These are phyloP conservation scores for Fusarium sp. DNA, from an alignment of 2,329 filamentous ascomycete species.

Conservation along the genomic window DNA sequence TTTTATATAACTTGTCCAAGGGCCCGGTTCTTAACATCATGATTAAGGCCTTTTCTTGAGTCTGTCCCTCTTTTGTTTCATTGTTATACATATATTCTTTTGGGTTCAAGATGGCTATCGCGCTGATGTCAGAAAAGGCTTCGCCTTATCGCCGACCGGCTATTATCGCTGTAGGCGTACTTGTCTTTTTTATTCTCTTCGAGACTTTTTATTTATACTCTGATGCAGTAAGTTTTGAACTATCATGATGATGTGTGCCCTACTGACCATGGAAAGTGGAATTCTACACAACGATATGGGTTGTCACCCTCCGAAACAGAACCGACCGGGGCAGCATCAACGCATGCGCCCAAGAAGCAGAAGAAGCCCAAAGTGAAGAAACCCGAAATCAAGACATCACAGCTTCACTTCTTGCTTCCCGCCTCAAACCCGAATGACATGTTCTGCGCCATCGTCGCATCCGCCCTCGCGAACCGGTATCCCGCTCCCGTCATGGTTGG, in stretches of 20 bases:
- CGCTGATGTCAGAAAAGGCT: slow-evolving; percentile 16
- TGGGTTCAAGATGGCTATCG: slow-evolving; percentile 6
- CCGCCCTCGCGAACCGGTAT: slow-evolving; percentile 52
- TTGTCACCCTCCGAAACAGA: slow-evolving; percentile 6
- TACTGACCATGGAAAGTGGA: slow-evolving; percentile 16
- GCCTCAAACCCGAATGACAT: slow-evolving; percentile 52
- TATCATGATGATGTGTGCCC: background rate
- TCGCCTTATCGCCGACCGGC: slow-evolving; percentile 20
- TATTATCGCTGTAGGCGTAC: background rate
- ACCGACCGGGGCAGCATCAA: slow-evolving; percentile 21
- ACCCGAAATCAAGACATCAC: slow-evolving; percentile 42
- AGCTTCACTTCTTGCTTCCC: slow-evolving; percentile 54
- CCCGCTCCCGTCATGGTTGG: slow-evolving; percentile 54
- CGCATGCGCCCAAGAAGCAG: slow-evolving; percentile 8
- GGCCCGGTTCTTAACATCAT: background rate
- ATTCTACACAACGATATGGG: slow-evolving; percentile 15
- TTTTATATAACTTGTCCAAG: slow-evolving; percentile 5
- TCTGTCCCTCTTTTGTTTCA: background rate
- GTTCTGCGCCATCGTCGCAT: slow-evolving; percentile 55
- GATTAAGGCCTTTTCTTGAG: background rate
- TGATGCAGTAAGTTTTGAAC: slow-evolving; percentile 7
- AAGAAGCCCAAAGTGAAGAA: background rate
- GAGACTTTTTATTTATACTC: slow-evolving; percentile 27
- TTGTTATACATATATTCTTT: background rate
- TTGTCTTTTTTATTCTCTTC: slow-evolving; percentile 24